phyloP scores from a whole-genome alignment of 805 yeast genomes.

The Kuraishia ogatae region DNA sequence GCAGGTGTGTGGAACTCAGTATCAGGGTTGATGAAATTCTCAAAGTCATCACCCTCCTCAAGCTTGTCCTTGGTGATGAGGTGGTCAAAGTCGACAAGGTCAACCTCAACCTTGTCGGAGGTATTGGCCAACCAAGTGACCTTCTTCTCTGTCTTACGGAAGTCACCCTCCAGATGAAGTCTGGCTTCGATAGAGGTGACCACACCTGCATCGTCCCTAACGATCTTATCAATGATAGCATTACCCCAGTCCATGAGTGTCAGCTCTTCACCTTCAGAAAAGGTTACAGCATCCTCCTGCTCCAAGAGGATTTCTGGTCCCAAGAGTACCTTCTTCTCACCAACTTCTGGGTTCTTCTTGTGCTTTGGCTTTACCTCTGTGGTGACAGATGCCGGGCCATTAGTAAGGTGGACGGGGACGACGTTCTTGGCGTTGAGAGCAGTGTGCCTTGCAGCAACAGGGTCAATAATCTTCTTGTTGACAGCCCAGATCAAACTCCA shows the following conservation, averaged over 20 bases:
- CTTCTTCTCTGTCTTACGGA: constrained; percentile 92
- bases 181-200: constrained; percentile 65
- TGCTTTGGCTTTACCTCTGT: constrained; percentile 82
- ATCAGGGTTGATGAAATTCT: constrained; percentile 80
- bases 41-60: constrained; percentile 90
- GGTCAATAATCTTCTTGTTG: constrained; percentile 95
- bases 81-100: constrained; percentile 87
- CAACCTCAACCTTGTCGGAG: constrained; percentile 59
- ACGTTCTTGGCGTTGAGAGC: constrained; percentile 61
- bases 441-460: constrained; percentile 92
- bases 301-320: constrained; percentile 63
- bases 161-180: constrained; percentile 89
- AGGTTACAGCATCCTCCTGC: constrained; percentile 69
- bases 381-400: constrained; percentile 57
- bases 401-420: constrained; percentile 58
- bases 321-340: constrained; percentile 70
- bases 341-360: constrained; percentile 90
- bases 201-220: constrained; percentile 40
- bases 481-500: constrained; percentile 98
- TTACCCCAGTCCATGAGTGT: constrained; percentile 99
- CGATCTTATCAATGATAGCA: constrained; percentile 65
- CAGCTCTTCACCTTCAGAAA: constrained; percentile 78
- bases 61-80: constrained; percentile 90
- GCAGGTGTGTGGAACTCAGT: constrained; percentile 81
- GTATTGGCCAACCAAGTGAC: constrained; percentile 91